Evolutionary conservation across 495 filamentous ascomycete species (phyloP).

Genomic region (Penicillium diatomitis): DNA sequence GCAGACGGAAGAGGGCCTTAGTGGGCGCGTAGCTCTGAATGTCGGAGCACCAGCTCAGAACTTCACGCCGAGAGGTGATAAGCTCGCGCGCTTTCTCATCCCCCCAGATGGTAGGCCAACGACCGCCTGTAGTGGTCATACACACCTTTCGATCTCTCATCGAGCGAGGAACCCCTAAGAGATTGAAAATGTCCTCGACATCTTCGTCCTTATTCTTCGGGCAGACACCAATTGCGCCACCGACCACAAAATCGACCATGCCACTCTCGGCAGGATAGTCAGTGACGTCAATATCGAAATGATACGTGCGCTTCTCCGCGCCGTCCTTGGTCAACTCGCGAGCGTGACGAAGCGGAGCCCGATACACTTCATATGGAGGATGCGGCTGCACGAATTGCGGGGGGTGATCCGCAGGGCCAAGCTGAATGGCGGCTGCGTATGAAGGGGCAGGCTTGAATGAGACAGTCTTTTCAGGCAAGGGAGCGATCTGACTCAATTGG

Average conservation of each 20-base stretch:
- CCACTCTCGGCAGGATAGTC: constrained; percentile 81
- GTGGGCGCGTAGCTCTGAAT: constrained; percentile 87
- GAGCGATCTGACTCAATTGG: constrained; percentile 56
- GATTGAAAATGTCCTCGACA: constrained; percentile 76
- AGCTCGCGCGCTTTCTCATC: constrained; percentile 78
- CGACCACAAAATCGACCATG: constrained; percentile 87
- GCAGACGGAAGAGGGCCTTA: constrained; percentile 74
- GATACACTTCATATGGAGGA: constrained; percentile 81
- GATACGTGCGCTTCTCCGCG: constrained; percentile 93
- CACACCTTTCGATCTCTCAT: constrained; percentile 74
- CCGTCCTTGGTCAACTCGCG: constrained; percentile 82
- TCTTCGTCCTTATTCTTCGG: constrained; percentile 72
- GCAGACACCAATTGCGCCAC: constrained; percentile 87
- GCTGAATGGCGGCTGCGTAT: constrained; percentile 22
- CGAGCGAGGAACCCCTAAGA: constrained; percentile 64
- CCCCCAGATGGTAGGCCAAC: constrained; percentile 98
- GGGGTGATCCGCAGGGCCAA: constrained; percentile 49
- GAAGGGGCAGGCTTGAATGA: constrained; percentile 48
- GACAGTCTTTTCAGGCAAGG: constrained; percentile 65
- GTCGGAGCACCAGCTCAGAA: constrained; percentile 92
- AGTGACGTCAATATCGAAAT: constrained; percentile 94
- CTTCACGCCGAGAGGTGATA: constrained; percentile 77
- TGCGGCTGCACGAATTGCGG: constrained; percentile 92
- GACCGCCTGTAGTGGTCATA: constrained; percentile 65
- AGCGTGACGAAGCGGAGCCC: constrained; percentile 69